Evolutionary conservation across 129 eudicot species (phyloP).

Genomic region (Centrapalus pauciflorus): DNA sequence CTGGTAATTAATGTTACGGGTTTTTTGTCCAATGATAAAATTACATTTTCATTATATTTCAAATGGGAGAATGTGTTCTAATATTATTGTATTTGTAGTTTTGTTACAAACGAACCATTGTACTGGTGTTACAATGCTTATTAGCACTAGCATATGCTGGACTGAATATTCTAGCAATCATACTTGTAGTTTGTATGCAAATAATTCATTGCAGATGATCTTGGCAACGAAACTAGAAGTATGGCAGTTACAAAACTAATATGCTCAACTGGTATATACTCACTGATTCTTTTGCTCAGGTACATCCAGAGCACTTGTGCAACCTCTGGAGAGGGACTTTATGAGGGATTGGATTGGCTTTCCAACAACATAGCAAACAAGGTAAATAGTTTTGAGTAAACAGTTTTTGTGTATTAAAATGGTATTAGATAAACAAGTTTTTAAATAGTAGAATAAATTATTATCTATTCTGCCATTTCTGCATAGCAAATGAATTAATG

Average conservation of each 20-base stretch:
- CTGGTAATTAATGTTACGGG: constrained; percentile 38
- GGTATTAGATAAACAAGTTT: background rate
- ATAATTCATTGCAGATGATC: background rate
- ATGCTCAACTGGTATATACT: background rate
- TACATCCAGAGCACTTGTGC: constrained; percentile 99
- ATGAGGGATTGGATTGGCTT: constrained; percentile 98
- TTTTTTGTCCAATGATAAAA: background rate
- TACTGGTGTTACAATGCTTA: background rate
- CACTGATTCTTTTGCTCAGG: constrained; percentile 39
- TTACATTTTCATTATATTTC: background rate
- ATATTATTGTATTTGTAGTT: background rate
- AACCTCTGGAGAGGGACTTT: constrained; percentile 99
- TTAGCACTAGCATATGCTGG: background rate
- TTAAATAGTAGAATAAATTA: background rate
- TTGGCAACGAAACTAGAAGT: background rate
- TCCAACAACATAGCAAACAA: constrained; percentile 99
- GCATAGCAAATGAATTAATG: background rate
- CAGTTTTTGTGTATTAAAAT: background rate
- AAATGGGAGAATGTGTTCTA: background rate
- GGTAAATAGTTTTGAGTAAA: constrained; percentile 43
- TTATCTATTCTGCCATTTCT: background rate
- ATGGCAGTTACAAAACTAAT: background rate
- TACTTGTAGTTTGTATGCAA: background rate
- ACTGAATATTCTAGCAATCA: background rate
- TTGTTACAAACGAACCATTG: background rate